Base-by-base conservation (phyloP, 176 grass and related monocot genomes). In the Ampelocalamus luodianensis region DNA sequence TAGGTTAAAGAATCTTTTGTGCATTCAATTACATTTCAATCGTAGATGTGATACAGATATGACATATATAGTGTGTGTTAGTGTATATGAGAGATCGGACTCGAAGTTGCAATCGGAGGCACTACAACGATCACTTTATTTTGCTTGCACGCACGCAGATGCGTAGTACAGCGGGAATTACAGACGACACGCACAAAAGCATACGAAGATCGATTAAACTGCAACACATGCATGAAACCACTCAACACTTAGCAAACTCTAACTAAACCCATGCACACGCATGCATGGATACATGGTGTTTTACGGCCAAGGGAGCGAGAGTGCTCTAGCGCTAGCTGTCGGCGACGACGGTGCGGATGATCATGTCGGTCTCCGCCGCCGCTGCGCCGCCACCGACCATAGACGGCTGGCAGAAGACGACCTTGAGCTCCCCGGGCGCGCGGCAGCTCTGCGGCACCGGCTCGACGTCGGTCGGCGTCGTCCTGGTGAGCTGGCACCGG, bases 381-480 rank as follows among this genome's bases (percentile, higher is more conserved):
- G 50, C 49, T 15, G 18, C 40, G 55, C 7, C 29, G 22, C 32
- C 32, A 34, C 16, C 24, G 48, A 87, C 24, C 9, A 87, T 79
- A 73, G 80, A 68, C 13, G 84, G 5, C 80, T 68, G 80, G 68
- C 89, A 90, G 60, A 90, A 83, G 59, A 90, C 34, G 74, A 90
- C 1, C 89, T 90, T 90, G 75, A 90, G 75, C 74, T 90, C 89
- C 7, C 89, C 85, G 0, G 80, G 85, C 49, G 65, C 73, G 75
- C 79, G 89, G 85, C 89, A 90, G 84, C 61, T 90, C 85, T 90
- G 89, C n/a, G 29, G 80, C n/a, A 87, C 68, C 17, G 85, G 80
- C 89, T 90, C 89, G 1, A 90, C 88, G 22, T 90, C 84, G n/a
- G 58, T 83, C 0, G 84, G 24, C 42, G 85, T 87, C 22, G 85